Conservation (phyloP, 805 yeast species). For the Saccharomycopsis capsularis region DNA sequence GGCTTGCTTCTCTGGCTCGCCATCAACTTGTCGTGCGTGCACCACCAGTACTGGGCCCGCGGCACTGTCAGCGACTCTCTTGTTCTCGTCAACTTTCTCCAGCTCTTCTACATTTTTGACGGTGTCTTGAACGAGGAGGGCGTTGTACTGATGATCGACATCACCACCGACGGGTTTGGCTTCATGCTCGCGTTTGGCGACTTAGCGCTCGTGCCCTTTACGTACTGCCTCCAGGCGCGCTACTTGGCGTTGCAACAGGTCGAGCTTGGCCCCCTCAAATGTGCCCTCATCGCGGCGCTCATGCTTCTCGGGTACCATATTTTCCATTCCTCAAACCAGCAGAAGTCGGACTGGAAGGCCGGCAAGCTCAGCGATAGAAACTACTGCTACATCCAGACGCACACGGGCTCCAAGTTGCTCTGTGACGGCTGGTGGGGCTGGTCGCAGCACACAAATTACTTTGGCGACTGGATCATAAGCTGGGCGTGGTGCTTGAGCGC, state of each 20-base stretch:
- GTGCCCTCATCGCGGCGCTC: constrained; percentile 37
- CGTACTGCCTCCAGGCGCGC: constrained; percentile 81
- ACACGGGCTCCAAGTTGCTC: constrained; percentile 70
- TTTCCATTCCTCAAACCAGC: constrained; percentile 77
- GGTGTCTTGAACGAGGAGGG: constrained; percentile 92
- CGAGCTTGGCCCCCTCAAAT: constrained; percentile 37
- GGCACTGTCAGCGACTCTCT: constrained; percentile 60
- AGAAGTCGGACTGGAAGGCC: constrained; percentile 75
- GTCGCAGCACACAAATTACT: constrained; percentile 88
- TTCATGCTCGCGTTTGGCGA: constrained; percentile 96
- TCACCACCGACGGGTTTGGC: constrained; percentile 95
- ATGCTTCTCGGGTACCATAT: constrained; percentile 67
- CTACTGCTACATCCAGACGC: constrained; percentile 62
- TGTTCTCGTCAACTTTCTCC: constrained; percentile 58
- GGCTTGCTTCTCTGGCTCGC: constrained; percentile 84
- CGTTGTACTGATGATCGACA: constrained; percentile 87
- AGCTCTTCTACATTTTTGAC: constrained; percentile 79
- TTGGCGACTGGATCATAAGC: constrained; percentile 93
- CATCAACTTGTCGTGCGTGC: constrained; percentile 71
- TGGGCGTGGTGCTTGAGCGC: constrained; percentile 91
- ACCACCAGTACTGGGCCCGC: constrained; percentile 58
- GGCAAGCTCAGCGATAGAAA: constrained; percentile 60
- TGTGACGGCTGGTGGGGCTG: constrained; percentile 95
- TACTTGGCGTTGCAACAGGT: constrained; percentile 62
- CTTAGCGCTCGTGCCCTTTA: constrained; percentile 84